These are phyloP conservation scores for Glaciozyma martinii DNA, from an alignment of 768 basidiomycete genomes.

Conservation along the genomic window DNA sequence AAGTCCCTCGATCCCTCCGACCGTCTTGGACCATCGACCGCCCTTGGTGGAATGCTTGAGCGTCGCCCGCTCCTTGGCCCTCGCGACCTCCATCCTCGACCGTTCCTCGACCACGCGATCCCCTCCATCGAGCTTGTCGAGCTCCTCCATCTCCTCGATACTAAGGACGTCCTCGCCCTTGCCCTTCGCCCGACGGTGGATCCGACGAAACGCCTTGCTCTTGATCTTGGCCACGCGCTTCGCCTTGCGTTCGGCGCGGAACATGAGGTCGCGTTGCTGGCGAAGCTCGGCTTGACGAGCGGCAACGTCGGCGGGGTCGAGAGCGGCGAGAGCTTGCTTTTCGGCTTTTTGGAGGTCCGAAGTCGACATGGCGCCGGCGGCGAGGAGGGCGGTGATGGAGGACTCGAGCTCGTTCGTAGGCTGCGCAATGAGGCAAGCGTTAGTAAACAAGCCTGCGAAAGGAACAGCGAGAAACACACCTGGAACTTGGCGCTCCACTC, in stretches of 20 bases:
- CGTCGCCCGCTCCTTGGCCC: conserved; percentile 83
- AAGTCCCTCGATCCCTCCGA: conserved; percentile 46
- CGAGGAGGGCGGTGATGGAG: conserved; percentile 69
- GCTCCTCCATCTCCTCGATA: conserved; percentile 45
- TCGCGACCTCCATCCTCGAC: conserved; percentile 63
- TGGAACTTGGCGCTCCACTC: conserved; percentile 77
- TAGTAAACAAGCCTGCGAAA: not conserved
- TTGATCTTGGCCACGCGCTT: conserved; percentile 90
- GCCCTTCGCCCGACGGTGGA: conserved; percentile 56
- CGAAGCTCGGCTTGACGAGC: conserved; percentile 71
- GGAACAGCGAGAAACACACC: conserved; percentile 42
- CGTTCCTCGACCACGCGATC: conserved; percentile 47
- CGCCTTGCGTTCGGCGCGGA: conserved; percentile 83
- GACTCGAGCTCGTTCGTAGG: conserved; percentile 78
- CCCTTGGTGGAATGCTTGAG: conserved; percentile 72
- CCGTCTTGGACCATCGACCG: conserved; percentile 46
- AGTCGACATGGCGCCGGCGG: conserved; percentile 68
- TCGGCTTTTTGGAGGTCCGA: conserved; percentile 69
- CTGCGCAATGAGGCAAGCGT: conserved; percentile 1
- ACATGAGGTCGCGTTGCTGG: conserved; percentile 84
- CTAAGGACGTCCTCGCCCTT: conserved; percentile 40
- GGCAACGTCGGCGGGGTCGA: conserved; percentile 76
- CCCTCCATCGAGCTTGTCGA: conserved; percentile 50
- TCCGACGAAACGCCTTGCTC: conserved; percentile 79
- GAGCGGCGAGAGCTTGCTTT: conserved; percentile 56